Percentiles rank a stretch among this genome's conserved stretches.
These are phyloP conservation scores for Neofusicoccum umdonicola DNA, from an alignment of 2,329 filamentous ascomycete species.

Conservation along the genomic window DNA sequence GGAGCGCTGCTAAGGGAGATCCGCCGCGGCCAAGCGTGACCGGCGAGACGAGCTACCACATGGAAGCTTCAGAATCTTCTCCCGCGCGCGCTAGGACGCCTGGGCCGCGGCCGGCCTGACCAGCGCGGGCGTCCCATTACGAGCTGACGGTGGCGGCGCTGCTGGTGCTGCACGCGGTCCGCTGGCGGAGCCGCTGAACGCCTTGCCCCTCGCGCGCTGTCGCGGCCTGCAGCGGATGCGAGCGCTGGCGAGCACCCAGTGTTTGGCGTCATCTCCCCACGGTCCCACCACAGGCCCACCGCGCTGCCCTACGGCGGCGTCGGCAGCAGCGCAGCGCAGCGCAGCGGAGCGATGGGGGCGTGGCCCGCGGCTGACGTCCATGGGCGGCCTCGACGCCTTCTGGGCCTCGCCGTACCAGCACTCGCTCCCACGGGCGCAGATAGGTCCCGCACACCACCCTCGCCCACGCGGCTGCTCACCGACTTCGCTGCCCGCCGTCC, in stretches of 20 bases:
- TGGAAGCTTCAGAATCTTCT: slow-evolving; percentile 16
- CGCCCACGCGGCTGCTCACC: not conserved
- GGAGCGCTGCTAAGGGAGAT: slow-evolving; percentile 11
- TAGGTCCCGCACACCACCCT: no score
- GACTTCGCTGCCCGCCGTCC: not conserved
- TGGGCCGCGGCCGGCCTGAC: not conserved
- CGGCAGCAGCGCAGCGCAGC: not conserved
- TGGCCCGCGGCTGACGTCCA: no score
- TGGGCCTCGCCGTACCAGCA: not conserved
- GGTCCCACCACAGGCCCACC: not conserved
- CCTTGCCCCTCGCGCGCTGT: not conserved
- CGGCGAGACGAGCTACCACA: slow-evolving; percentile 3
- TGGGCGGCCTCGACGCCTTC: not conserved
- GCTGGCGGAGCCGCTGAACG: not conserved
- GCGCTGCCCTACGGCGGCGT: slow-evolving; percentile 1
- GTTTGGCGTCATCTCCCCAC: slow-evolving; percentile 12
- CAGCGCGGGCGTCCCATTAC: not conserved
- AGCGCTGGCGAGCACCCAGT: not conserved
- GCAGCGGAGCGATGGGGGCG: no score
- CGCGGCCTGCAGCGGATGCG: not conserved
- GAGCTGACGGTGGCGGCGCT: slow-evolving; percentile 7
- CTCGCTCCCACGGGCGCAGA: not conserved
- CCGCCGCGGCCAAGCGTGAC: slow-evolving; percentile 9
- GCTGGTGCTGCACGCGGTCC: not conserved
- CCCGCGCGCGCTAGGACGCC: slow-evolving; percentile 4